Percentiles rank a stretch among this genome's conserved stretches.
Evolutionary conservation across 805 yeast species (phyloP).

Genomic region (Torulaspora microellipsoides): DNA sequence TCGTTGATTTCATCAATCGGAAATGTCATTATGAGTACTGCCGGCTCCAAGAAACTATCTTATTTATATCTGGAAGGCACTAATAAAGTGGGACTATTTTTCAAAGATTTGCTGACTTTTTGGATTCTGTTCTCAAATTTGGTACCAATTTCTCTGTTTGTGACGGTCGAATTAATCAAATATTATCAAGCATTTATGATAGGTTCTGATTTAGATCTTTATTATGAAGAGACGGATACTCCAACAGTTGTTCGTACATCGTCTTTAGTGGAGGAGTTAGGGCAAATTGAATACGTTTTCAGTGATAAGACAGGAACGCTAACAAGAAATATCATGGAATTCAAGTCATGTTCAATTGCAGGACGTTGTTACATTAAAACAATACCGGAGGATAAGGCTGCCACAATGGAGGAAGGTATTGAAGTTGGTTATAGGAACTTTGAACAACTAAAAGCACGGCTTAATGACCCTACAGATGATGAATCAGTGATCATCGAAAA

Average conservation of each 20-base stretch:
- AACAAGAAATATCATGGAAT: slow-evolving; percentile 95
- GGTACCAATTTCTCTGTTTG: slow-evolving; percentile 96
- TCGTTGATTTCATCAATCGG: slow-evolving; percentile 83
- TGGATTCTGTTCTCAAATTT: slow-evolving; percentile 95
- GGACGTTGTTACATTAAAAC: slow-evolving; percentile 84
- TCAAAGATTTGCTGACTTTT: slow-evolving; percentile 82
- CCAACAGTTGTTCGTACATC: slow-evolving; percentile 96
- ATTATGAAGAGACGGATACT: slow-evolving; percentile 79
- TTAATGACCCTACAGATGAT: slow-evolving; percentile 40
- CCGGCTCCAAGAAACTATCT: slow-evolving; percentile 43
- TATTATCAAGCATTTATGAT: slow-evolving; percentile 93
- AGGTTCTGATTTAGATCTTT: slow-evolving; percentile 91
- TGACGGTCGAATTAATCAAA: slow-evolving; percentile 92
- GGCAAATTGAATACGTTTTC: slow-evolving; percentile 93
- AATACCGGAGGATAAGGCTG: slow-evolving; percentile 86
- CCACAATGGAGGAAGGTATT: slow-evolving; percentile 68
- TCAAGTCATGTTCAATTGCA: slow-evolving; percentile 86
- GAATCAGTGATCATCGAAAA: slow-evolving; percentile 57
- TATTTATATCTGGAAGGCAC: slow-evolving; percentile 69
- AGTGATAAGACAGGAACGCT: slow-evolving; percentile 97
- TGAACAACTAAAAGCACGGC: slow-evolving; percentile 51
- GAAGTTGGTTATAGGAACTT: slow-evolving; percentile 77
- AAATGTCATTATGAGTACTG: slow-evolving; percentile 66
- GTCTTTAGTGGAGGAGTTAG: slow-evolving; percentile 91
- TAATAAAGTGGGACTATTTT: slow-evolving; percentile 65